These are phyloP conservation scores for Diplodia corticola DNA, from an alignment of 2,329 filamentous ascomycete species.

Conservation along the genomic window DNA sequence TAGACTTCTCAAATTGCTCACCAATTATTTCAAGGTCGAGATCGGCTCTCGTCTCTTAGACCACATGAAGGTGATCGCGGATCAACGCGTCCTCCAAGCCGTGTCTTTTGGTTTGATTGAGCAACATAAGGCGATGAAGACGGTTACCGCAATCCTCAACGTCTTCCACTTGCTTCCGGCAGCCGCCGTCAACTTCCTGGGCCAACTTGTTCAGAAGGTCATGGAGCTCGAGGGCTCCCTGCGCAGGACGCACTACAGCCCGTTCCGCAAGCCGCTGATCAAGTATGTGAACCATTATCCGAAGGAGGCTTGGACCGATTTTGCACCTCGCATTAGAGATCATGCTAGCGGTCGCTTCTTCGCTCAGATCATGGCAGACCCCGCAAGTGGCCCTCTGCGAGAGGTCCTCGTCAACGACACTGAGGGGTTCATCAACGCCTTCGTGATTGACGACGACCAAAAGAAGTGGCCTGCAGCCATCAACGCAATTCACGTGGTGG, in stretches of 20 bases:
- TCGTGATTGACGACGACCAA: constrained; percentile 64
- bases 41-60: constrained; percentile 92
- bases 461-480: constrained; percentile 76
- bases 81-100: constrained; percentile 76
- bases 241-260: constrained; percentile 83
- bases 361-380: constrained; percentile 77
- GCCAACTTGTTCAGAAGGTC: constrained; percentile 85
- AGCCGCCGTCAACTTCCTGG: constrained; percentile 87
- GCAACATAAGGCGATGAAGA: constrained; percentile 88
- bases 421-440: constrained; percentile 67
- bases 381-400: constrained; percentile 72
- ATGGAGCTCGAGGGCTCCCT: constrained; percentile 83
- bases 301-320: constrained; percentile 79
- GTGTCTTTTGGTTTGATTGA: constrained; percentile 95
- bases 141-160: constrained; percentile 91
- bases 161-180: constrained; percentile 95
- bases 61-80: constrained; percentile 88
- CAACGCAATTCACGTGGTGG: constrained; percentile 83
- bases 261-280: constrained; percentile 86
- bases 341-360: constrained; percentile 88
- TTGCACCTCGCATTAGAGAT: constrained; percentile 78
- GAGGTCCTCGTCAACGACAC: constrained; percentile 73
- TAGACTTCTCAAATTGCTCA: constrained; percentile 83
- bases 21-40: constrained; percentile 98
- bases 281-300: constrained; percentile 93